phyloP scores from a whole-genome alignment of 2,329 filamentous ascomycete species.

The Chaetomiaceae sp. region DNA sequence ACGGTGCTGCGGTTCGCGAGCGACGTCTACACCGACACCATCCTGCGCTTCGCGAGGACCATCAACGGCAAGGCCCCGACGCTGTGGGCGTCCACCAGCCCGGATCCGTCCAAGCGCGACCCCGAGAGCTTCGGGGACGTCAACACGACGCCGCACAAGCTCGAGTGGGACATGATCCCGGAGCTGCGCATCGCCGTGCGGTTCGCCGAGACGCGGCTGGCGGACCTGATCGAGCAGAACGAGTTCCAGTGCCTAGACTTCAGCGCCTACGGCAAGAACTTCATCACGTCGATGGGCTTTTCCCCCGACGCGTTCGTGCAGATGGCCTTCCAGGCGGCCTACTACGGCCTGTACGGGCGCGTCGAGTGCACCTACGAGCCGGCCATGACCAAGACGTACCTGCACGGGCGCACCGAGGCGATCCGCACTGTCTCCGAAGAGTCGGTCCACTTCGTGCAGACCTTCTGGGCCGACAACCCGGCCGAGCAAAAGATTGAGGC shows the following conservation, averaged over 20 bases:
- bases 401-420: slow-evolving; percentile 92
- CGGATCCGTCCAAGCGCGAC: slow-evolving; percentile 88
- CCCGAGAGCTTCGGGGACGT: slow-evolving; percentile 90
- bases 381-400: slow-evolving; percentile 93
- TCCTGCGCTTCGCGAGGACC: slow-evolving; percentile 86
- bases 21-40: slow-evolving; percentile 95
- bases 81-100: slow-evolving; percentile 85
- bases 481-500: slow-evolving; percentile 79
- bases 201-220: slow-evolving; percentile 90
- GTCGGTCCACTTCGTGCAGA: slow-evolving; percentile 81
- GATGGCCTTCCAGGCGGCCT: slow-evolving; percentile 98
- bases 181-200: slow-evolving; percentile 87
- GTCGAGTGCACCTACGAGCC: slow-evolving; percentile 96
- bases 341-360: slow-evolving; percentile 92
- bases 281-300: slow-evolving; percentile 95
- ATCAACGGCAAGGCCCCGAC: slow-evolving; percentile 93
- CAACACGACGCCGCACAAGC: slow-evolving; percentile 87
- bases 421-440: slow-evolving; percentile 81
- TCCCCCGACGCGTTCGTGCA: slow-evolving; percentile 97
- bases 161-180: slow-evolving; percentile 96
- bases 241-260: slow-evolving; percentile 95
- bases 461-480: slow-evolving; percentile 91
- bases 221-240: slow-evolving; percentile 93
- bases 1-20: slow-evolving; percentile 95
- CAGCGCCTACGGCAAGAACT: slow-evolving; percentile 86